Evolutionary conservation across 2,329 filamentous ascomycete genomes (phyloP), one percentile per base, ranked within the genome.

Genomic region (Colletotrichum sp.): DNA sequence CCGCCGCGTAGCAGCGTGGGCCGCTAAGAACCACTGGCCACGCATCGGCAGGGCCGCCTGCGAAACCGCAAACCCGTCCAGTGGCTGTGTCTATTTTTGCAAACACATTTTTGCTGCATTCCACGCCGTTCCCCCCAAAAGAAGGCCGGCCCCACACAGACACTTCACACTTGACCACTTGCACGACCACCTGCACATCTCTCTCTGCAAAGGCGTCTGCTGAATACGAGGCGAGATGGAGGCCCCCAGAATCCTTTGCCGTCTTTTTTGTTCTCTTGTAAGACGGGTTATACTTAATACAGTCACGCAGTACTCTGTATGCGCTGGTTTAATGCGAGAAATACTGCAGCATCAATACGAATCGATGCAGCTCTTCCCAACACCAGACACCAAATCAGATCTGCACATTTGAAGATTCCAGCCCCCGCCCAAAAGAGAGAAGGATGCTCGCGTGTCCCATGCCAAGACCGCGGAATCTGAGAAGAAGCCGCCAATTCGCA

Each of bases 51-150:
- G 55, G 70, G 32, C 73, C 73, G 73, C 67, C 67, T 52, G n/a
- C 44, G 13, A 52, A 22, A 13, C 44, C 34, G 25, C 61, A 34
- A 63, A 36, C 55, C 48, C 39, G 39, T 13, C 32, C 60, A 55
- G 68, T 75, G 70, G 74, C 70, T 75, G 74, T 75, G 70, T 34
- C 74, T 75, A 75, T 75, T 75, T 75, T 75, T 75, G 74, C 64
- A 66, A 66, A 28, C 61, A 34, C 22, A 12, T 28, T 48, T 15
- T 44, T 65, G 48, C 13, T 15, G 48, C n/a, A 25, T 32, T 55
- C 36, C 30, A 34, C 34, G 32, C 60, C 61, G 34, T 22, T 64
- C n/a, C 61, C 15, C 12, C 34, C 30, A 27, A 16, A 36, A 16
- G 30, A 39, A 12, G 34, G 22, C 16, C 61, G 61, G 32, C 61